Percentiles rank a stretch among this genome's conserved stretches.
These are phyloP conservation scores for Zizania palustris DNA, from an alignment of 202 grass and related monocot species.

Conservation along the genomic window DNA sequence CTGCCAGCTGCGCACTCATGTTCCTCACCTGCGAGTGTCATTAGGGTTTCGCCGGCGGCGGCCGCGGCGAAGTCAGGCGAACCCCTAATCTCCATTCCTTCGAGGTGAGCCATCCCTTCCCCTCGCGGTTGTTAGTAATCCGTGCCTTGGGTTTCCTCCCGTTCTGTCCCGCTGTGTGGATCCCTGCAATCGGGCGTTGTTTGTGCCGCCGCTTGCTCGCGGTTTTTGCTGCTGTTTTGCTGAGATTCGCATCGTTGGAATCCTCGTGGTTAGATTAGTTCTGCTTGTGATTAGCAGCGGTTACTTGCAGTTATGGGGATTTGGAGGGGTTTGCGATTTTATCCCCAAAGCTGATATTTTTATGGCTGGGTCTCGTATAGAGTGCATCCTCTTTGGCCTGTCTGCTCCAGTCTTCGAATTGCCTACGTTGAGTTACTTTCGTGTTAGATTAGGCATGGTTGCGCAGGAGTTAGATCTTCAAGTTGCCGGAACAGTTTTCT, in stretches of 20 bases:
- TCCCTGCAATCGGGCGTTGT: not conserved
- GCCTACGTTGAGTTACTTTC: not conserved
- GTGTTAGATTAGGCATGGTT: not conserved
- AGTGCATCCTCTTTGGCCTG: not conserved
- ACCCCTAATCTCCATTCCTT: too few species aligned
- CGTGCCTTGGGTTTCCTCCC: not conserved
- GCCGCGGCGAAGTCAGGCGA: not conserved
- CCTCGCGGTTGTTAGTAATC: too few species aligned
- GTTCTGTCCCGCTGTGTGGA: too few species aligned
- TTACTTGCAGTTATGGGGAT: not conserved
- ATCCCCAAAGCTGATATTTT: not conserved
- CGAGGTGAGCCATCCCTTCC: not conserved
- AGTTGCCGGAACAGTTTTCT: not conserved
- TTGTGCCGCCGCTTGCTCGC: not conserved
- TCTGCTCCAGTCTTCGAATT: not conserved
- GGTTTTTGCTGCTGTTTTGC: not conserved
- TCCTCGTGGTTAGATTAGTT: not conserved
- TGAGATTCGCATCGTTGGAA: not conserved
- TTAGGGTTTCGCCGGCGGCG: not conserved
- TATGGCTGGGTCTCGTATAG: not conserved
- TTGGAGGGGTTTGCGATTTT: not conserved
- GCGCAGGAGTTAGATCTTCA: not conserved
- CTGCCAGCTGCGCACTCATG: too few species aligned
- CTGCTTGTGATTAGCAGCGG: not conserved
- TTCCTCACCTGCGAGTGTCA: not conserved